Base-by-base conservation (phyloP, 805 yeast genomes). In the Wickerhamiella azymoides region DNA sequence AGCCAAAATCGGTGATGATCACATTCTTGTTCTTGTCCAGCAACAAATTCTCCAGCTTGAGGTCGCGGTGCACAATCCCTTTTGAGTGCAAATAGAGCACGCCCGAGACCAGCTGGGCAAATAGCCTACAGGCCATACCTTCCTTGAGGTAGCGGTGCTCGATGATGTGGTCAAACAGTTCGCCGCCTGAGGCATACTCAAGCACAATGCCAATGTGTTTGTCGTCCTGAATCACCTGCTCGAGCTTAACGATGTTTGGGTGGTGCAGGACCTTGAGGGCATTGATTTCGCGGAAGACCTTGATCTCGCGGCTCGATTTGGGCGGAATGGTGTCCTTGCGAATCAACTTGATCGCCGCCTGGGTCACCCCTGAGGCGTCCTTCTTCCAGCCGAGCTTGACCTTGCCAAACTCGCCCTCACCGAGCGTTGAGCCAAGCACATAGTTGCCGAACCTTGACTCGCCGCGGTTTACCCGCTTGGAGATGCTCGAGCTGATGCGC, bases 391-490 rank as follows among this genome's bases (percentile, higher is more conserved):
- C 97, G 18, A 92, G 69, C 61, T 89, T 92, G 48, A 92, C 98
- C 63, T 92, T 89, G 49, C 98, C 98, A 63, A 92, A 92, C 60
- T 92, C 98, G 41, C 98, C 98, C 65, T 92, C 96, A 28, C 98
- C 98, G 11, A 92, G 67, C 0, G 98, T 89, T 11, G 94, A 79
- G 2, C 97, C 98, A 7, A 92, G 71, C 18, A 84, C 75, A 58
- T 88, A 92, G 11, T 84, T 78, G 21, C 98, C 98, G 60, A 92
- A 88, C 35, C 94, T 73, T 37, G 56, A 49, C 43, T 62, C 62
- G 13, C 45, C 45, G 13, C 62, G 62, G 42, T 56, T 56, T 21
- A 52, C 55, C 13, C 59, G 48, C 36, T 54, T 48, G 10, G 58
- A 49, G 4, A 56, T 47, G 36, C 58, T 52, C 49, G 55, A 51